These are phyloP conservation scores for Rhododendron molle DNA, from an alignment of 148 eudicot genomes.

Conservation along the genomic window DNA sequence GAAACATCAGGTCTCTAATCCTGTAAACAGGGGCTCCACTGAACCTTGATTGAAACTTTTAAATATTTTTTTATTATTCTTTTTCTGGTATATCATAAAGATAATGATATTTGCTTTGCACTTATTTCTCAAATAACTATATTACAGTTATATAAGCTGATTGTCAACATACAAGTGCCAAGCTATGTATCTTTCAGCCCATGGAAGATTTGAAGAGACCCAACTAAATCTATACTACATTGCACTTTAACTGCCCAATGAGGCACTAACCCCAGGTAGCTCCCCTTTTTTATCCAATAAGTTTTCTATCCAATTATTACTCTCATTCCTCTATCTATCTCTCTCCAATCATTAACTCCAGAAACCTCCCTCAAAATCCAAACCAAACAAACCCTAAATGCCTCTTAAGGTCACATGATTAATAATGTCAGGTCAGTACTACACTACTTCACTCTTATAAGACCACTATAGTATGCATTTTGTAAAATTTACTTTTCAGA, in stretches of 20 bases:
- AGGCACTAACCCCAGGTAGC: background rate
- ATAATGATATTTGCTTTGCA: background rate
- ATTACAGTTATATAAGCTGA: background rate
- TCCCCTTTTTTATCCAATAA: background rate
- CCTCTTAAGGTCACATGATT: background rate
- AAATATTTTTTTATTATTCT: background rate
- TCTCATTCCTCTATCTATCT: too few relatives aligned
- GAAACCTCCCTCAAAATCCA: background rate
- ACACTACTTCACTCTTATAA: background rate
- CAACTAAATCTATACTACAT: background rate
- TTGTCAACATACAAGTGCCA: background rate
- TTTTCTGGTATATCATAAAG: background rate
- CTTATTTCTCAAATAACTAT: background rate
- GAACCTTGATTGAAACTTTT: background rate
- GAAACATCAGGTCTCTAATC: background rate
- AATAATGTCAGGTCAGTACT: background rate
- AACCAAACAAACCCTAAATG: background rate
- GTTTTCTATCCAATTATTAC: too few relatives aligned
- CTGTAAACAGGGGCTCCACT: background rate
- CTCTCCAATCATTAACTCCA: too few relatives aligned
- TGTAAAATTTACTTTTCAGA: background rate
- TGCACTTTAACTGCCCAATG: background rate
- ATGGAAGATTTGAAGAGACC: background rate
- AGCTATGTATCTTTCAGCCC: background rate
- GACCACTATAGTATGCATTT: background rate